Conservation (phyloP, 192 early-diverging fungal species). For the Diversispora epigaea region DNA sequence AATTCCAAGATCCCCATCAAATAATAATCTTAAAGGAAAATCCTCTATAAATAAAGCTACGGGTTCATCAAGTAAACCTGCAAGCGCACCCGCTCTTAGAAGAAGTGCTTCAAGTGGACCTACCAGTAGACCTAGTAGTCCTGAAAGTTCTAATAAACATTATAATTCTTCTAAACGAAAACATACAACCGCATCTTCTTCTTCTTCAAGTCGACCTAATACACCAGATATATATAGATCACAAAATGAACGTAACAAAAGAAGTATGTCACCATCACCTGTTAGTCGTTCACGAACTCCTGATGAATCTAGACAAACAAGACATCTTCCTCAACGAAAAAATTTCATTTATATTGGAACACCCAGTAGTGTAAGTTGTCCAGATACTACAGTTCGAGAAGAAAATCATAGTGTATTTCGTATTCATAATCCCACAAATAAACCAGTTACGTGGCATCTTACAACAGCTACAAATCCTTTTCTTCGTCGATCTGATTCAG, state of each 20-base stretch:
- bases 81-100: not conserved
- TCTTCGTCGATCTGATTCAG: slow-evolving; percentile 18
- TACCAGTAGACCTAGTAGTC: slow-evolving; percentile 24
- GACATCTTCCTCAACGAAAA: slow-evolving; percentile 26
- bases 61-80: not conserved
- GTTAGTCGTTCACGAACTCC: slow-evolving; percentile 18
- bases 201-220: slow-evolving; percentile 28
- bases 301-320: slow-evolving; percentile 18
- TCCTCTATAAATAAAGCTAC: not conserved
- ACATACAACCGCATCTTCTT: not conserved
- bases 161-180: not conserved
- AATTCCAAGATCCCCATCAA: not conserved
- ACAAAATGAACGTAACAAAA: too few relatives aligned
- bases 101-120: slow-evolving; percentile 14
- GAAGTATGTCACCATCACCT: slow-evolving; percentile 6
- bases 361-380: slow-evolving; percentile 25
- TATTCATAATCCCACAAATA: slow-evolving; percentile 32
- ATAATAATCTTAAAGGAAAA: slow-evolving; percentile 8
- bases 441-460: slow-evolving; percentile 31
- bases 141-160: slow-evolving; percentile 20
- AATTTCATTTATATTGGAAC: slow-evolving; percentile 27
- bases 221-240: slow-evolving; percentile 17
- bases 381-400: slow-evolving; percentile 18
- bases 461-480: slow-evolving; percentile 33
- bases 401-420: slow-evolving; percentile 17